phyloP scores from a whole-genome alignment of 495 filamentous ascomycete species.

The Lepraria neglecta region DNA sequence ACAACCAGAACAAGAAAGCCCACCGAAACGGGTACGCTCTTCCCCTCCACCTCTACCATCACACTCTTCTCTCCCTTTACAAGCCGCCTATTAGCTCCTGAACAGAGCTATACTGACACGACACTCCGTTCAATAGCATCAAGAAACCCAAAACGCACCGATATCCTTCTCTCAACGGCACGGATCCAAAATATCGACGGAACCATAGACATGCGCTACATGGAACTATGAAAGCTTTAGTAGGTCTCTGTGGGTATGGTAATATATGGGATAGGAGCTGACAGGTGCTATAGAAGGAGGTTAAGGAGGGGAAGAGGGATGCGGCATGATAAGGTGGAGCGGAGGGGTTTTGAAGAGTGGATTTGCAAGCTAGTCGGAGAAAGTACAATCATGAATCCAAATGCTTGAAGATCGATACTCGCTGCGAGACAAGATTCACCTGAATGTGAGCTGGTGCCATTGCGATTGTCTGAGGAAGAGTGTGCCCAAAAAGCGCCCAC shows the following conservation, averaged over 20 bases:
- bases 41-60: conserved; percentile 7
- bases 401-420: background rate
- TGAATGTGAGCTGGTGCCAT: background rate
- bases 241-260: conserved; percentile 46
- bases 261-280: conserved; percentile 33
- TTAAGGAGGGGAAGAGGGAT: conserved; percentile 93
- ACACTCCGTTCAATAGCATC: conserved; percentile 56
- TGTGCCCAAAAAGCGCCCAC: background rate
- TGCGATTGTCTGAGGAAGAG: background rate
- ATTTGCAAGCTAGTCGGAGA: conserved; percentile 23
- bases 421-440: background rate
- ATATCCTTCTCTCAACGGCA: conserved; percentile 97
- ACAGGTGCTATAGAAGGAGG: conserved; percentile 73
- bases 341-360: conserved; percentile 24
- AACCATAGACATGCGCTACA: conserved; percentile 99
- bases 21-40: conserved; percentile 87
- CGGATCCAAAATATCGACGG: conserved; percentile 98
- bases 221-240: conserved; percentile 95
- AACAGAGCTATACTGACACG: background rate
- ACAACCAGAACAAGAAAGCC: conserved; percentile 93
- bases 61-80: conserved; percentile 2
- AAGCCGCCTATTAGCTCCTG: background rate
- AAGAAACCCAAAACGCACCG: conserved; percentile 99
- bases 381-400: conserved; percentile 18
- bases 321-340: conserved; percentile 57